phyloP scores from a whole-genome alignment of 352 stramenopile species.

The Pythium aphanidermatum region DNA sequence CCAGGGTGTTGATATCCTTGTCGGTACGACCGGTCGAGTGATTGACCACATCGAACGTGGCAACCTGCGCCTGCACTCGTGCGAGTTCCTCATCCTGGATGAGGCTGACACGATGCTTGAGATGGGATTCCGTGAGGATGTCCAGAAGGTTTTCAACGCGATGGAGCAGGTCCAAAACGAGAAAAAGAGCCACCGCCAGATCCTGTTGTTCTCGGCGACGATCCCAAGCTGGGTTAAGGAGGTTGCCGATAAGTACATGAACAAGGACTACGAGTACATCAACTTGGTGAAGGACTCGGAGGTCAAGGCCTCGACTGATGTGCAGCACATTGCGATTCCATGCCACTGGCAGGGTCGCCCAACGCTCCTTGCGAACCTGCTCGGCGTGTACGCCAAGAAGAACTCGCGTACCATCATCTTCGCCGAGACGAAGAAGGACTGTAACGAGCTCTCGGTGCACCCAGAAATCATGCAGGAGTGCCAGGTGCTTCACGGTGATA shows the following conservation, averaged over 20 bases:
- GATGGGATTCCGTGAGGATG: constrained; percentile 95
- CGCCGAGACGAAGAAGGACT: constrained; percentile 93
- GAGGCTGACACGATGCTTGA: constrained; percentile 95
- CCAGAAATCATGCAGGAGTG: constrained; percentile 82
- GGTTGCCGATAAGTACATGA: constrained; percentile 89
- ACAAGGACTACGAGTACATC: constrained; percentile 81
- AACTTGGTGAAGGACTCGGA: constrained; percentile 91
- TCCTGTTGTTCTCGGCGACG: constrained; percentile 92
- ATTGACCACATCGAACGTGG: constrained; percentile 92
- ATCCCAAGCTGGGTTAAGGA: constrained; percentile 91
- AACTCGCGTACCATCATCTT: constrained; percentile 92
- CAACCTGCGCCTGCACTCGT: constrained; percentile 83
- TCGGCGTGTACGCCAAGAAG: constrained; percentile 83
- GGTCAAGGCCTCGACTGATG: constrained; percentile 85
- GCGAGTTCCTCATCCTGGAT: constrained; percentile 92
- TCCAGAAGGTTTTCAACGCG: constrained; percentile 90
- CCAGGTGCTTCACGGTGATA: constrained; percentile 96
- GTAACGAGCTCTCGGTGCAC: constrained; percentile 90
- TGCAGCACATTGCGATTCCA: constrained; percentile 91
- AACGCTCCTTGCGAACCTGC: constrained; percentile 64
- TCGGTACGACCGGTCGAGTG: constrained; percentile 91
- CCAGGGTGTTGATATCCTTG: constrained; percentile 88
- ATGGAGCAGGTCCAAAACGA: constrained; percentile 70
- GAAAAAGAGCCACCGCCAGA: constrained; percentile 60
- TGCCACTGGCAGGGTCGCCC: constrained; percentile 89